Conservation (phyloP, 352 stramenopile species). For the Globisporangium cystogenes region DNA sequence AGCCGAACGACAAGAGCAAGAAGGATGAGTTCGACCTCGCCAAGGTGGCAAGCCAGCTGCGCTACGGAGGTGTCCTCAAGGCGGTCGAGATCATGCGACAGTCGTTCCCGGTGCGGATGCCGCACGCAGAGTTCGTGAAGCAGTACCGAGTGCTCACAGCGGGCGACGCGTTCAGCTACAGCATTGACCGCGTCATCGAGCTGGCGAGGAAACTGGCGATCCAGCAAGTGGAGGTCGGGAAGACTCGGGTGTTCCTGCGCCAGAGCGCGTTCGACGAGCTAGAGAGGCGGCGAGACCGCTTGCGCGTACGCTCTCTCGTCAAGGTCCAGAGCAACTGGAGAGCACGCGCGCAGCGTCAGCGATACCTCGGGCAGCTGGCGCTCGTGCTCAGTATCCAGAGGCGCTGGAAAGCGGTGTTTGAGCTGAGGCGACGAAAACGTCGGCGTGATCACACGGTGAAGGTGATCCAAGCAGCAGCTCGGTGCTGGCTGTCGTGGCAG, state of each 20-base stretch:
- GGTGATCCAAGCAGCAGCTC: constrained; percentile 30
- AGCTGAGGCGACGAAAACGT: constrained; percentile 29
- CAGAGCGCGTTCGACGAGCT: constrained; percentile 60
- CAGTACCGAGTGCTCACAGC: constrained; percentile 38
- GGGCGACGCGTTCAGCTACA: constrained; percentile 4
- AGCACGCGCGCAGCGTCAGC: constrained; percentile 16
- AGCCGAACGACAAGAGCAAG: constrained; percentile 95
- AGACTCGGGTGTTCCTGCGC: constrained; percentile 63
- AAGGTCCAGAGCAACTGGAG: constrained; percentile 55
- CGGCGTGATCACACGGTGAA: constrained; percentile 24
- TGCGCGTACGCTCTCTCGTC: constrained; percentile 21
- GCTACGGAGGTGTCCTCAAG: constrained; percentile 82
- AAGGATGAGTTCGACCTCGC: constrained; percentile 84
- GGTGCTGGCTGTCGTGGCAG: constrained; percentile 22
- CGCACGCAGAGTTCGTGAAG: constrained; percentile 53
- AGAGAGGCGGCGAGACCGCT: constrained; percentile 36
- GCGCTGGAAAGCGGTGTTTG: constrained; percentile 48
- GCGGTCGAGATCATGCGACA: constrained; percentile 81
- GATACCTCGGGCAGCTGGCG: constrained; percentile 26
- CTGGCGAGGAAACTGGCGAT: constrained; percentile 31
- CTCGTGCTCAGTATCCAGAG: constrained; percentile 42
- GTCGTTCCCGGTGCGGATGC: constrained; percentile 79
- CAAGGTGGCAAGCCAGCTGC: constrained; percentile 73
- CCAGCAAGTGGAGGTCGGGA: constrained; percentile 50
- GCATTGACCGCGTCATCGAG: constrained; percentile 14